Conservation (phyloP, 176 grass and related monocot genomes). For the Puccinellia tenuiflora region DNA sequence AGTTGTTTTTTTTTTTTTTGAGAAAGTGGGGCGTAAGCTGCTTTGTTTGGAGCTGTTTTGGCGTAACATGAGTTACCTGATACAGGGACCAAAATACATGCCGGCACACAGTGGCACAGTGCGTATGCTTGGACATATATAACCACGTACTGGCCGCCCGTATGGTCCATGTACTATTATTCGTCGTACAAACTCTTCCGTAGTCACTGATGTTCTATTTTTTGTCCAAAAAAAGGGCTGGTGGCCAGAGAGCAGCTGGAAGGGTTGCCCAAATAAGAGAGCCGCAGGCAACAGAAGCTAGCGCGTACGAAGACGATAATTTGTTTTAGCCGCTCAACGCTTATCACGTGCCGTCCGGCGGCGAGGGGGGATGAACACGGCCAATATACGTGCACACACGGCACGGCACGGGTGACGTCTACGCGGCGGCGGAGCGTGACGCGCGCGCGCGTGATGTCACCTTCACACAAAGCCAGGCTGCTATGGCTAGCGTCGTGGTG, state of each 20-base stretch:
- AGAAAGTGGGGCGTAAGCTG: too few relatives aligned
- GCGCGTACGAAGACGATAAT: background rate
- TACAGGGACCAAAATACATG: background rate
- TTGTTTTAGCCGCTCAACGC: conserved; percentile 9
- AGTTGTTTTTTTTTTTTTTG: background rate
- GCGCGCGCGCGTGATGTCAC: conserved; percentile 35
- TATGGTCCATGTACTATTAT: background rate
- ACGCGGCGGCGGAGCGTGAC: conserved; percentile 16
- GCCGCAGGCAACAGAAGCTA: background rate
- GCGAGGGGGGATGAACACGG: background rate
- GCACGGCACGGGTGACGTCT: conserved; percentile 42
- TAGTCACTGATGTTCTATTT: too few relatives aligned
- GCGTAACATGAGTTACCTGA: background rate
- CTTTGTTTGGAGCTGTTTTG: too few relatives aligned
- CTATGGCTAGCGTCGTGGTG: background rate
- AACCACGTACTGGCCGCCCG: background rate
- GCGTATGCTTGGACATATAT: background rate
- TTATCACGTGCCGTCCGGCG: conserved; percentile 15
- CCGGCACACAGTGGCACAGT: background rate
- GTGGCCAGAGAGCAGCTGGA: background rate
- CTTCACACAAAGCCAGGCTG: background rate
- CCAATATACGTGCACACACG: background rate
- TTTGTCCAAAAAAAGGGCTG: background rate
- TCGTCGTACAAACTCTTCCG: background rate
- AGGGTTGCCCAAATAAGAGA: background rate